Conservation (phyloP, 1,139 yeast species). For the Kodamaea ohmeri region DNA sequence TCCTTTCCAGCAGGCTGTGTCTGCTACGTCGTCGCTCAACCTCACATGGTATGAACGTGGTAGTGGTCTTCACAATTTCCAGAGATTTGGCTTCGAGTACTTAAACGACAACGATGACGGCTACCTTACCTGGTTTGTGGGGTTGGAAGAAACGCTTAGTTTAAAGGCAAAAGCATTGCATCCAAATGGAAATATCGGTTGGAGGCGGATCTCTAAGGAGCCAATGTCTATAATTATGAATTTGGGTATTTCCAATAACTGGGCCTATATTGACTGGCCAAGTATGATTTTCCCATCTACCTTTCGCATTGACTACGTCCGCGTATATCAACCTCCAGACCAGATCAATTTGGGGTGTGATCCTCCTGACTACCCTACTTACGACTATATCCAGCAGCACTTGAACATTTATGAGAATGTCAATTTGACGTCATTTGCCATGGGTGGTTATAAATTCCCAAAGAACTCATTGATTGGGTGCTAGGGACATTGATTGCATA, state of each 20-base stretch:
- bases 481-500: neutral
- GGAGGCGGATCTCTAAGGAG: slow-evolving; percentile 27
- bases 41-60: slow-evolving; percentile 28
- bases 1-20: slow-evolving; percentile 31
- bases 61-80: slow-evolving; percentile 20
- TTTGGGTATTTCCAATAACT: slow-evolving; percentile 28
- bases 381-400: slow-evolving; percentile 24
- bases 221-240: slow-evolving; percentile 30
- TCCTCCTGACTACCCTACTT: slow-evolving; percentile 27
- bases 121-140: slow-evolving; percentile 30
- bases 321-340: slow-evolving; percentile 28
- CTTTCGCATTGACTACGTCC: slow-evolving; percentile 26
- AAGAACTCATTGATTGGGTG: slow-evolving; percentile 17
- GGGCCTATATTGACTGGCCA: slow-evolving; percentile 34
- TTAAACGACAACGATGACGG: slow-evolving; percentile 24
- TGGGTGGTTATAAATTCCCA: slow-evolving; percentile 27
- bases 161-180: slow-evolving; percentile 24
- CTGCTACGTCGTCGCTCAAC: slow-evolving; percentile 26
- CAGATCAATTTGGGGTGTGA: slow-evolving; percentile 25
- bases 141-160: slow-evolving; percentile 24
- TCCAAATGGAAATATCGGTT: slow-evolving; percentile 29
- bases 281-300: slow-evolving; percentile 25
- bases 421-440: slow-evolving; percentile 24
- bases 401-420: slow-evolving; percentile 22
- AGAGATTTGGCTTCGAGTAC: slow-evolving; percentile 27